Percentiles rank a stretch among this genome's conserved stretches.
These are phyloP conservation scores for Cymbidium sinense DNA, from an alignment of 106 monocot species.

Conservation along the genomic window DNA sequence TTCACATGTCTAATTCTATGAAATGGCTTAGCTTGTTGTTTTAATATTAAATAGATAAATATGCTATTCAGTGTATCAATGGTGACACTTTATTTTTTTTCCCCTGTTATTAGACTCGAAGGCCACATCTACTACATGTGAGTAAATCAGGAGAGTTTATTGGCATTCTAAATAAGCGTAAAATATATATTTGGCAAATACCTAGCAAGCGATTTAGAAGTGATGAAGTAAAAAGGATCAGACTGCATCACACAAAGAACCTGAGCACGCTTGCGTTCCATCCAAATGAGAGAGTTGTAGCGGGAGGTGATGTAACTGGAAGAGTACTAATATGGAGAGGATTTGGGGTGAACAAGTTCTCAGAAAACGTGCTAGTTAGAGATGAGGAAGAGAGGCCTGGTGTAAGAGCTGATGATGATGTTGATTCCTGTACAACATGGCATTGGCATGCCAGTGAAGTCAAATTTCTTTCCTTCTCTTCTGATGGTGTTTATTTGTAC, in stretches of 20 bases:
- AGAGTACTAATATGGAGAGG: conserved; percentile 91
- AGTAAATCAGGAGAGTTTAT: conserved; percentile 68
- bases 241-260: conserved; percentile 82
- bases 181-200: conserved; percentile 72
- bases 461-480: conserved; percentile 68
- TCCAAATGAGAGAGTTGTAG: conserved; percentile 75
- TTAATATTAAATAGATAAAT: neutral
- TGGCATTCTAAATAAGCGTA: conserved; percentile 60
- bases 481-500: conserved; percentile 88
- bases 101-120: conserved; percentile 43
- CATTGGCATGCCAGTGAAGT: conserved; percentile 91
- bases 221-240: conserved; percentile 65
- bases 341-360: conserved; percentile 59
- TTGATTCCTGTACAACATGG: conserved; percentile 78
- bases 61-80: neutral
- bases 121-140: conserved; percentile 38
- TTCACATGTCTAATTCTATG: neutral
- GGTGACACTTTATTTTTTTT: neutral
- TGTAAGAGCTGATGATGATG: conserved; percentile 73
- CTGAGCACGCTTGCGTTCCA: conserved; percentile 78
- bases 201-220: conserved; percentile 40
- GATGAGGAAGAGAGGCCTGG: conserved; percentile 53
- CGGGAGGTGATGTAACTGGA: conserved; percentile 91
- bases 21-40: neutral
- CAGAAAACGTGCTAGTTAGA: conserved; percentile 12